Base-by-base conservation (phyloP, 345 rosid genomes). In the Raphanus raphanistrum region DNA sequence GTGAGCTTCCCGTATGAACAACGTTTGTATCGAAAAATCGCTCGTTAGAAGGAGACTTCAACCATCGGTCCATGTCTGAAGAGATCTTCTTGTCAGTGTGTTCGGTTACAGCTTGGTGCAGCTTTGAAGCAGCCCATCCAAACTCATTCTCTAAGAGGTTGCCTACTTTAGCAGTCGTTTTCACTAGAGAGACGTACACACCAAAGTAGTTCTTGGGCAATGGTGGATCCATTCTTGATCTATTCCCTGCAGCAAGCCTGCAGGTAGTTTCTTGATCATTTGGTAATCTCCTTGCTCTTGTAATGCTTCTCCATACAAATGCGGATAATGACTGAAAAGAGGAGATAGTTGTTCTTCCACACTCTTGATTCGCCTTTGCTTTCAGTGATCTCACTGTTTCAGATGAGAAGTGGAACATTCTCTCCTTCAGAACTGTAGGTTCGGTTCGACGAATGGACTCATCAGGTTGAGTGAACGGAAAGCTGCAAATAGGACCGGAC, bases 1-100 rank as follows among this genome's bases (percentile, higher is more conserved):
- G 95, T 0, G 97, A 93, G 82, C 98, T 86, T 72, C 97, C 97
- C 70, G 87, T 82, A 84, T 86, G 79, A 78, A 90, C 82, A 63
- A 84, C 0, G 7, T 27, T 57, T 25, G 31, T 9, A 9, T 25
- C 7, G 7, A 0, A 57, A 57, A 57, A 9, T 8, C 6, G 6
- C 13, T 21, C 0, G 4, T 25, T 25, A 57, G 62, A 57, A 57
- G n/a, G 62, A 57, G 62, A 57, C 6, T 57, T 57, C 13, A 25
- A 57, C 13, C n/a, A 21, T 21, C 4, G 62, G 2, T 57, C 31
- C 62, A 57, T 8, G 31, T 57, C 31, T 3, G n/a, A 57, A 57
- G 81, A 66, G 31, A 87, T 69, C 76, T 29, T 36, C 38, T 86
- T 66, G 15, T 83, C 54, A 3, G 32, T 9, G 80, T 38, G 92